Evolutionary conservation across 495 filamentous ascomycete genomes (phyloP), one percentile per base, ranked within the genome.

Genomic region (Penicillium waksmanii): DNA sequence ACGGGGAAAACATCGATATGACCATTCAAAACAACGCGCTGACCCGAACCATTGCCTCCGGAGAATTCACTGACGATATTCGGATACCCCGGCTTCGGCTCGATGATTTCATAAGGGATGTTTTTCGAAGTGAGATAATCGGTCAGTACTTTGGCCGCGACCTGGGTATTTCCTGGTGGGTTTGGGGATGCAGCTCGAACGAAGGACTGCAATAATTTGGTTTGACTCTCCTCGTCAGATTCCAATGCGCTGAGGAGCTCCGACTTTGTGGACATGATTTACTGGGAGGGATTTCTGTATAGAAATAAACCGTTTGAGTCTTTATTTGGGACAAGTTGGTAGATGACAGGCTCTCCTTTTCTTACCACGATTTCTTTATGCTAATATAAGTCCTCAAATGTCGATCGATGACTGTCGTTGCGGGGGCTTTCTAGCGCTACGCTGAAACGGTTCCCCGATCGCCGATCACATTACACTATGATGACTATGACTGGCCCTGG

Each of bases 1-100:
- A 51, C 56, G 12, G 56, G 56, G 25, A 58, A 58, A n/a, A 58
- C 48, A 46, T 58, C 56, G 6, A 58, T 58, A 35, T 58, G 48
- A 9, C 56, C 56, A 58, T 58, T 58, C 12, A 58, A 31, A 44
- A 52, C 56, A 12, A 58, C 48, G 5, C 56, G 48, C 31, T 36
- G 56, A 13, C 56, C 56, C 3, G 48, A 10, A 13, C 56, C 56
- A 33, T 18, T 31, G 2, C 56, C 56, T 15, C 48, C 47, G 43
- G 43, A 48, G 23, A 58, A 58, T 19, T 58, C 48, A 34, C 56
- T 52, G 15, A 52, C 44, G 15, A 58, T 13, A 58, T 58, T 58
- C 3, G 17, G 48, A 23, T 5, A 35, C 10, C 56, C 47, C 40
- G 19, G 23, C 18, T 58, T 47, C 15, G 48, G 25, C 21, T 58